phyloP scores from a whole-genome alignment of 2,329 filamentous ascomycete genomes.

The Exophiala viscosa region DNA sequence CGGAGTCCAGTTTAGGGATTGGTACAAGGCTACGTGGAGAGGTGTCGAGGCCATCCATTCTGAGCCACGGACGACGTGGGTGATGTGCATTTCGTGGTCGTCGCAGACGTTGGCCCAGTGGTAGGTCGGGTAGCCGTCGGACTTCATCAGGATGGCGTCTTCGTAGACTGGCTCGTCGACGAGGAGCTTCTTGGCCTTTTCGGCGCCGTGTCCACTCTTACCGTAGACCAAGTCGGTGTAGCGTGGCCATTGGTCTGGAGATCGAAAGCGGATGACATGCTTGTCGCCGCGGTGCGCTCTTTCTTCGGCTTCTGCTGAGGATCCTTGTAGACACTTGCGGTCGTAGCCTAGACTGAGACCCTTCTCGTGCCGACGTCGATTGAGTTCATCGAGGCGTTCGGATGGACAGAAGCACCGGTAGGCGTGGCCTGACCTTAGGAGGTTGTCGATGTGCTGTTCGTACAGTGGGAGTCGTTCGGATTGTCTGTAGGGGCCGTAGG shows the following conservation, averaged over 20 bases:
- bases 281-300: slow-evolving; percentile 65
- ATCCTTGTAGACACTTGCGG: slow-evolving; percentile 65
- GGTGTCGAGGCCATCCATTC: slow-evolving; percentile 97
- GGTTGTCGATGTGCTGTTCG: slow-evolving; percentile 61
- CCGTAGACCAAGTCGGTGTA: slow-evolving; percentile 82
- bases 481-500: slow-evolving; percentile 82
- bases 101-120: slow-evolving; percentile 97
- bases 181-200: slow-evolving; percentile 43
- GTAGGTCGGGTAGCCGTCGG: slow-evolving; percentile 89
- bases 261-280: slow-evolving; percentile 74
- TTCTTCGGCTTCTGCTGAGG: slow-evolving; percentile 64
- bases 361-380: slow-evolving; percentile 57
- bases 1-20: slow-evolving; percentile 69
- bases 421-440: slow-evolving; percentile 69
- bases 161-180: slow-evolving; percentile 56
- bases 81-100: slow-evolving; percentile 92
- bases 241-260: slow-evolving; percentile 57
- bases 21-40: slow-evolving; percentile 69
- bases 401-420: slow-evolving; percentile 91
- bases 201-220: slow-evolving; percentile 50
- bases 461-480: slow-evolving; percentile 78
- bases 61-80: slow-evolving; percentile 86
- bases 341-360: slow-evolving; percentile 63
- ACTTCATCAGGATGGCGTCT: slow-evolving; percentile 87
- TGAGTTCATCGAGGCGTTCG: slow-evolving; percentile 65